A percentile compares a stretch with the other conserved stretches of the same genome.
Conservation (phyloP, 1,284 basidiomycete species). For the Sanguinoderma infundibulare region DNA sequence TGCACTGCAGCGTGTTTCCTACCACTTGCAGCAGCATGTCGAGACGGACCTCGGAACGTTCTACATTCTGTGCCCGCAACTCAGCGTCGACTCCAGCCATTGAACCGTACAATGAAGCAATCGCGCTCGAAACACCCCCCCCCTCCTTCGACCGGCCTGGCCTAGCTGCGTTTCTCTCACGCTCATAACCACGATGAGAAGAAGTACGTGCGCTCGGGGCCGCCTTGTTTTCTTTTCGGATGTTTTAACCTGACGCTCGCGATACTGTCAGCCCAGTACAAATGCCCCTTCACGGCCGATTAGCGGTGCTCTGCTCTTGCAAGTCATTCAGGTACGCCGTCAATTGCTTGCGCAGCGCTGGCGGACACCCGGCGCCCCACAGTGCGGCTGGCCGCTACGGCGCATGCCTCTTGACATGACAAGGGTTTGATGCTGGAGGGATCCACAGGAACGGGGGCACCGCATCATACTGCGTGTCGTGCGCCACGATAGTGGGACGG, state of each 20-base stretch:
- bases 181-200: conserved; percentile 14
- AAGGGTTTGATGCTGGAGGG: background rate
- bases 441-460: background rate
- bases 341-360: background rate
- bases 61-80: background rate
- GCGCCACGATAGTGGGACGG: background rate
- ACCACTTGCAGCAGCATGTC: too few species aligned
- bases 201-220: background rate
- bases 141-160: background rate
- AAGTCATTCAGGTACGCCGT: background rate
- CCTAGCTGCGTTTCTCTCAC: conserved; percentile 7
- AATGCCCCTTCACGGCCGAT: too few species aligned
- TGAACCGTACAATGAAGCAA: background rate
- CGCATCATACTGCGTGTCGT: background rate
- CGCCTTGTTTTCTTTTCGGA: background rate
- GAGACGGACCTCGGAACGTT: background rate
- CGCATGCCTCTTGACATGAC: background rate
- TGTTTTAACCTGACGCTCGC: background rate
- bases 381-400: background rate
- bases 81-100: background rate
- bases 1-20: background rate
- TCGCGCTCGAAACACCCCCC: background rate
- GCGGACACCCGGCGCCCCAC: background rate
- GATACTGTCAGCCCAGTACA: background rate
- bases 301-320: too few species aligned